Evolutionary conservation across 2,329 filamentous ascomycete genomes (phyloP), one percentile per base, ranked within the genome.

Genomic region (Fusarium acutatum): DNA sequence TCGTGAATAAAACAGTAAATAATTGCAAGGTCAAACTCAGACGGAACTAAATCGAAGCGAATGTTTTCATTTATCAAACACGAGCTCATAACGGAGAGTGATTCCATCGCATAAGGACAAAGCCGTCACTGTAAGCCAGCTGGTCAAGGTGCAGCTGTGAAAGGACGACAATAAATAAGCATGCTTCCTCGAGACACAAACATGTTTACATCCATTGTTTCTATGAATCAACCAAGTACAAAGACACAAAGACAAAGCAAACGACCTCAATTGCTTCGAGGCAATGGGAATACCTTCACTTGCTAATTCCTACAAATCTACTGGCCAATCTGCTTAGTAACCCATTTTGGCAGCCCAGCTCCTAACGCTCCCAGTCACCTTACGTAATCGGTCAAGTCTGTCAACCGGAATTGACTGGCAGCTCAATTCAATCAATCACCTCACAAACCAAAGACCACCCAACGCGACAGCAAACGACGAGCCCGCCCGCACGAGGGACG

Each of bases 361-460:
- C 47, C 50, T 18, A 37, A 46, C 60, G 58, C 63, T 58, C 46
- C 41, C 26, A 43, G 26, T 17, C 30, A 28, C 64, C 73, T 78
- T 78, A 78, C 64, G 76, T 78, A 78, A 78, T 78, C 74, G 28
- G 17, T 26, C 66, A 62, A 64, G 47, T 40, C 62, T 56, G 34
- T 62, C 58, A 63, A 68, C 22, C 38, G 50, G 66, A 60, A 75
- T 71, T 72, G 62, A 54, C 63, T 69, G 64, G 64, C 53, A 57
- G 52, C 38, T 59, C 56, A 40, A 54, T 50, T 71, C 71, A 77
- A 77, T 78, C 76, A 78, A 78, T 78, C 76, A 78, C 76, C 76
- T 78, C 76, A 78, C 74, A 72, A 70, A 22, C 35, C 40, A 30
- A 63, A 61, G 52, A 52, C 56, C n/a, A 14, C 38, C 50, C 43